Evolutionary conservation across 306 rosid genomes (phyloP), one percentile per base, ranked within the genome.

Genomic region (Cicer yamashitae): DNA sequence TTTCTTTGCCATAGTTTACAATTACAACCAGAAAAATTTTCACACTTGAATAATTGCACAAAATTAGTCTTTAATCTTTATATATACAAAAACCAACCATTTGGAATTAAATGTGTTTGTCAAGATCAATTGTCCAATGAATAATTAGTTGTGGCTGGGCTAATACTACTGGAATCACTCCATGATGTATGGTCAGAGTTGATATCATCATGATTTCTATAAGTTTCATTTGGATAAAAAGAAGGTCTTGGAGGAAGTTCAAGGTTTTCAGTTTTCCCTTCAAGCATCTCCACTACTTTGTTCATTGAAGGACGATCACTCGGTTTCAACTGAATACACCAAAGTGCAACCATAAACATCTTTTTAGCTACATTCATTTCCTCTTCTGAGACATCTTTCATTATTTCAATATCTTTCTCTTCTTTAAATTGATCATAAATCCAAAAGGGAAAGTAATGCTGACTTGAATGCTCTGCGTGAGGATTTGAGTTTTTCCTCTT

Each of bases 251-350:
- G 73, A 68, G 73, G 60, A 15, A 68, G 34, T 47, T 68, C 6
- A 68, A 68, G 39, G 14, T 10, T 20, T 47, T 68, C 41, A 47
- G 3, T n/a, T 7, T 68, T 39, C 9, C 73, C 73, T 68, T 68
- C 73, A 2, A 68, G 73, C 58, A 68, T 68, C 10, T 68, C 73
- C 4, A 68, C 38, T 47, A 68, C 59, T 8, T 8, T 68, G 7
- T 46, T 14, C 73, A 68, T 68, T 25, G 73, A 25, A 47, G 73
- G 73, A 30, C 73, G 73, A 47, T 47, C 25, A 25, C 10, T 47
- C 6, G 73, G 73, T 0, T 68, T 68, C 44, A 68, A 47, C 6
- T 68, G 73, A 12, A 68, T 68, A 46, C 73, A 68, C 73, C 73
- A 68, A 3, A 68, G n/a, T 7, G 73, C 57, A 13, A 68, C 13